Percentiles rank a stretch among this genome's conserved stretches.
Evolutionary conservation across 2,329 filamentous ascomycete species (phyloP).

Genomic region (Canariomyces notabilis): DNA sequence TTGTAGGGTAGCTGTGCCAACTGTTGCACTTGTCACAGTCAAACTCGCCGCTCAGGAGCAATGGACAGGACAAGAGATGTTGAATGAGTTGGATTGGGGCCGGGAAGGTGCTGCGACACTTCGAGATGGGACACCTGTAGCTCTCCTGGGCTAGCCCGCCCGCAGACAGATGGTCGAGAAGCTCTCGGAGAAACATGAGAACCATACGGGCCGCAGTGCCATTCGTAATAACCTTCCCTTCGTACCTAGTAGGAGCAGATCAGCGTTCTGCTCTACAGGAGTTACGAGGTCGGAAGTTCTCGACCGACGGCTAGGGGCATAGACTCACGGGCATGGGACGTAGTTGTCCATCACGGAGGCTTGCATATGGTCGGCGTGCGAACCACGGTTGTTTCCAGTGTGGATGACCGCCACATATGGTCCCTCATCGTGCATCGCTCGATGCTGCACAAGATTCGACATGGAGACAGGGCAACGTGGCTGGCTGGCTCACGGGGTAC

Average conservation of each 20-base stretch:
- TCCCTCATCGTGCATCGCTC: slow-evolving; percentile 25
- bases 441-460: slow-evolving; percentile 23
- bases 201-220: slow-evolving; percentile 27
- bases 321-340: slow-evolving; percentile 25
- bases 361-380: slow-evolving; percentile 13
- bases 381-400: slow-evolving; percentile 17
- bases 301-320: background rate
- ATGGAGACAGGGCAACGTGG: slow-evolving; percentile 24
- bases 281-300: background rate
- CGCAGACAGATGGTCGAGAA: slow-evolving; percentile 24
- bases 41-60: slow-evolving; percentile 27
- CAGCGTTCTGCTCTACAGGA: background rate
- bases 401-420: slow-evolving; percentile 19
- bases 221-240: slow-evolving; percentile 26
- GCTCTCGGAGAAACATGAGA: slow-evolving; percentile 28
- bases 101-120: slow-evolving; percentile 21
- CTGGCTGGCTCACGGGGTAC: slow-evolving; percentile 23
- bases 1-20: slow-evolving; percentile 28
- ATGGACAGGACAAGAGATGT: slow-evolving; percentile 27
- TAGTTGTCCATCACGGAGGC: slow-evolving; percentile 18
- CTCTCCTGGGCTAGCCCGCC: slow-evolving; percentile 18
- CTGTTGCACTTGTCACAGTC: slow-evolving; percentile 28
- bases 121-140: slow-evolving; percentile 28
- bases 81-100: slow-evolving; percentile 26
- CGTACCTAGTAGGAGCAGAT: slow-evolving; percentile 22